These are phyloP conservation scores for Lasiosphaeris hirsuta DNA, from an alignment of 495 filamentous ascomycete genomes.

Conservation along the genomic window DNA sequence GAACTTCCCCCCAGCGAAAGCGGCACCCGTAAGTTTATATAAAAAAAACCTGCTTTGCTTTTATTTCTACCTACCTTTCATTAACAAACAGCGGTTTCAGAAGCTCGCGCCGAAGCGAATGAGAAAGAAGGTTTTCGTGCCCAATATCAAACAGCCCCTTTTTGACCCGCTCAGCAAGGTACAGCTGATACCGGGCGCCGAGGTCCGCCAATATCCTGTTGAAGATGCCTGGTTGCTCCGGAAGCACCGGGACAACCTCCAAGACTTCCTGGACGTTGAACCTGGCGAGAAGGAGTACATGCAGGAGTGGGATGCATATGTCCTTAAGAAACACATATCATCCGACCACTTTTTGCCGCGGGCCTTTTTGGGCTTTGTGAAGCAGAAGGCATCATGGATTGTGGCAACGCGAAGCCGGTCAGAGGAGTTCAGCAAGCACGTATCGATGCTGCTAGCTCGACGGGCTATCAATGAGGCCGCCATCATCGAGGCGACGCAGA, in stretches of 20 bases:
- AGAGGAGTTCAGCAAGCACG: conserved; percentile 45
- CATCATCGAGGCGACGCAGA: conserved; percentile 32
- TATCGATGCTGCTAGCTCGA: conserved; percentile 42
- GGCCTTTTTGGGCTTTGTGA: conserved; percentile 42
- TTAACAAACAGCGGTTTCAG: conserved; percentile 2
- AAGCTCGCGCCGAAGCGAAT: conserved; percentile 12
- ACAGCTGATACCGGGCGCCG: conserved; percentile 41
- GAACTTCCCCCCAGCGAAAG: conserved; percentile 2
- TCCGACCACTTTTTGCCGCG: conserved; percentile 45
- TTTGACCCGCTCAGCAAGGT: conserved; percentile 50
- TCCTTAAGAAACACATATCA: conserved; percentile 43
- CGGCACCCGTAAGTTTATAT: neutral
- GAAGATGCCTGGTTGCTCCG: conserved; percentile 50
- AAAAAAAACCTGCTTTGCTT: neutral
- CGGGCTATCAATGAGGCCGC: conserved; percentile 35
- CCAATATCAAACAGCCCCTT: conserved; percentile 47
- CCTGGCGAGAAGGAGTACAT: conserved; percentile 51
- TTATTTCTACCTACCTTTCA: neutral
- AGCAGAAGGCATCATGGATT: conserved; percentile 44
- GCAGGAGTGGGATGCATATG: conserved; percentile 49
- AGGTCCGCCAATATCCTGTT: conserved; percentile 38
- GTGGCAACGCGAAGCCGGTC: conserved; percentile 32
- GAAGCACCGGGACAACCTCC: conserved; percentile 50
- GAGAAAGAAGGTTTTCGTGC: conserved; percentile 36
- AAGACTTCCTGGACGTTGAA: conserved; percentile 49